Percentiles rank a stretch among this genome's conserved stretches.
These are phyloP conservation scores for Vigna nakashimae DNA, from an alignment of 306 rosid species.

Conservation along the genomic window DNA sequence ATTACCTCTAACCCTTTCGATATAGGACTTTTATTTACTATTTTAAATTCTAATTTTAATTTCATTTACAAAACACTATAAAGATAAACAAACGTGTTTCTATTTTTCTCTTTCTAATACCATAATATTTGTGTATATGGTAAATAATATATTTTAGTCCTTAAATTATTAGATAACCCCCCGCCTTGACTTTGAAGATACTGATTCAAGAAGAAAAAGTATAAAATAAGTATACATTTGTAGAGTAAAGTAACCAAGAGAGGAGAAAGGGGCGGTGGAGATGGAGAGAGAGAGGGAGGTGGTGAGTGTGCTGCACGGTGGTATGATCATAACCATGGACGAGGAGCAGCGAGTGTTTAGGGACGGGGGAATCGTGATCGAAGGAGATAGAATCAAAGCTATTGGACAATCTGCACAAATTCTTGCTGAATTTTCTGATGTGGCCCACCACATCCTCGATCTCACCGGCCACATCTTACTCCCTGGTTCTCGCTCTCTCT, in stretches of 20 bases:
- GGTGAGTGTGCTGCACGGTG: slow-evolving; percentile 59
- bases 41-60: no score
- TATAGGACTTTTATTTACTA: no score
- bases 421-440: slow-evolving; percentile 54
- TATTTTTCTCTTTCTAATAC: no score
- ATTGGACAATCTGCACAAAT: slow-evolving; percentile 65
- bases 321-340: slow-evolving; percentile 77
- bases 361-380: slow-evolving; percentile 70
- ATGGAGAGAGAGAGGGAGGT: slow-evolving; percentile 35
- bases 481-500: slow-evolving; percentile 56
- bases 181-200: no score
- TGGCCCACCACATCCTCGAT: slow-evolving; percentile 56
- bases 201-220: no score
- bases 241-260: neutral
- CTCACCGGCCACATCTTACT: slow-evolving; percentile 72
- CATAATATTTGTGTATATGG: no score
- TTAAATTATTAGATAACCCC: no score
- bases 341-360: slow-evolving; percentile 61
- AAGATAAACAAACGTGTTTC: no score
- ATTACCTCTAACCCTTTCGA: no score
- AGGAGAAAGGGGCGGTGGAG: neutral
- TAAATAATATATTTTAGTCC: no score
- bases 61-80: no score
- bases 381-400: slow-evolving; percentile 58
- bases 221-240: no score